phyloP scores from a whole-genome alignment of 768 basidiomycete species.

The Tylopilus rubrobrunneus region DNA sequence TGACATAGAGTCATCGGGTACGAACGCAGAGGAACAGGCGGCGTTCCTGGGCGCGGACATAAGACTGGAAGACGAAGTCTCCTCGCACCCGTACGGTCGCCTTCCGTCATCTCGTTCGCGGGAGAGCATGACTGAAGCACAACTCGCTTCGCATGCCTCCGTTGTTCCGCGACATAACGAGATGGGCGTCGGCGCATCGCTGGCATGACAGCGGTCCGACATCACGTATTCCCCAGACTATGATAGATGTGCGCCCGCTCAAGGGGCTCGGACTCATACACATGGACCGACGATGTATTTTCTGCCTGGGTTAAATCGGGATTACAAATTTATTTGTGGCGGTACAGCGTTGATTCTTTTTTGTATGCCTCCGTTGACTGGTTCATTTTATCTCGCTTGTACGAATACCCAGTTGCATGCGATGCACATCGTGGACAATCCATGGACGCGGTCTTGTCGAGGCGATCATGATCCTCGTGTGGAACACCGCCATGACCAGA shows the following conservation, averaged over 20 bases:
- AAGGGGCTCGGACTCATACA: background rate
- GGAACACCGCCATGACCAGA: conserved; percentile 7
- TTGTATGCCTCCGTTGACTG: conserved; percentile 1
- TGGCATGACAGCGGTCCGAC: conserved; percentile 6
- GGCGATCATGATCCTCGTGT: conserved; percentile 14
- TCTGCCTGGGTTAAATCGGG: conserved; percentile 10
- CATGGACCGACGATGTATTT: conserved; percentile 14
- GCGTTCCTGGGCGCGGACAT: conserved; percentile 45
- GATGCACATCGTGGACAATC: conserved; percentile 8
- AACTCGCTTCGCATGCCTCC: conserved; percentile 27
- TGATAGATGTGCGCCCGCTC: background rate
- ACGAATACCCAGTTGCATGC: conserved; percentile 4
- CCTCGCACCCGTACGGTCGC: conserved; percentile 16
- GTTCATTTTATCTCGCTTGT: conserved; percentile 11
- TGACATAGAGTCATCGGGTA: conserved; percentile 29
- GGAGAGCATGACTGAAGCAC: conserved; percentile 46
- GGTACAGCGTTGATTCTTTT: conserved; percentile 2
- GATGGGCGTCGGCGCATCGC: background rate
- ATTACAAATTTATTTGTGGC: conserved; percentile 13
- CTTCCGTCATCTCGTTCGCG: conserved; percentile 18
- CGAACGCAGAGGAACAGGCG: conserved; percentile 46
- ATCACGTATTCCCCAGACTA: background rate
- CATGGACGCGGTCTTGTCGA: conserved; percentile 1
- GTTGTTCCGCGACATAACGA: conserved; percentile 18
- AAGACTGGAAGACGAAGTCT: conserved; percentile 21